Conservation (phyloP, 257 asterid genomes). For the Nicotiana undulata region DNA sequence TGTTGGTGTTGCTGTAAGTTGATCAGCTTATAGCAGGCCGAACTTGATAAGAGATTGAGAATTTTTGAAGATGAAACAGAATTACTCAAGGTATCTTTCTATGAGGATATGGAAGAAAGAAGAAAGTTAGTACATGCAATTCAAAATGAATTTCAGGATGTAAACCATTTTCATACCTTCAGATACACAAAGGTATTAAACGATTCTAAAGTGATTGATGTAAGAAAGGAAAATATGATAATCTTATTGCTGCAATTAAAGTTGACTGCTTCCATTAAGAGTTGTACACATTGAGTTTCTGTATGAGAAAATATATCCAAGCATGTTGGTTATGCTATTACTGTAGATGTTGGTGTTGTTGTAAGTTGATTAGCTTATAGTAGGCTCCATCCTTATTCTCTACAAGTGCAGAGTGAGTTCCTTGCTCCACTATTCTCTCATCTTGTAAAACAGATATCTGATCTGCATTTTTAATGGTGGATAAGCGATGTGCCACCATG, state of each 20-base stretch:
- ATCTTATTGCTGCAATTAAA: too few species aligned
- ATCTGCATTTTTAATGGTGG: conserved; percentile 62
- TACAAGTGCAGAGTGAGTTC: conserved; percentile 59
- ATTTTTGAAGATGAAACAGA: conserved; percentile 43
- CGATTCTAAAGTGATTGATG: too few species aligned
- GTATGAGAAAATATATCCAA: not conserved
- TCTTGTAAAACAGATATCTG: conserved; percentile 69
- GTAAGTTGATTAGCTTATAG: conserved; percentile 56
- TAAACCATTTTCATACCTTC: too few species aligned
- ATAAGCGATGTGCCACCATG: conserved; percentile 70
- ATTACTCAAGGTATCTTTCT: conserved; percentile 21
- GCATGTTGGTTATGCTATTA: conserved; percentile 8
- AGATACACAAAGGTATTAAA: too few species aligned
- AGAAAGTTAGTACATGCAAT: conserved; percentile 9
- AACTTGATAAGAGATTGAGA: conserved; percentile 28
- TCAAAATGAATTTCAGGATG: not conserved
- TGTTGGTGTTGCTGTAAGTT: conserved; percentile 54
- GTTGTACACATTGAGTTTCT: not conserved
- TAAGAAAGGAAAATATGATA: not conserved
- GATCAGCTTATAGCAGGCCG: conserved; percentile 60
- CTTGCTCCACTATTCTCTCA: conserved; percentile 71
- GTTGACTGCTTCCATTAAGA: not conserved
- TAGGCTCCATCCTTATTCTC: conserved; percentile 67
- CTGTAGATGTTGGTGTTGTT: conserved; percentile 42
- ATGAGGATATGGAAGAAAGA: conserved; percentile 39